Evolutionary conservation across 164 flowering plant species (phyloP).

Genomic region (Vitis labrusca): DNA sequence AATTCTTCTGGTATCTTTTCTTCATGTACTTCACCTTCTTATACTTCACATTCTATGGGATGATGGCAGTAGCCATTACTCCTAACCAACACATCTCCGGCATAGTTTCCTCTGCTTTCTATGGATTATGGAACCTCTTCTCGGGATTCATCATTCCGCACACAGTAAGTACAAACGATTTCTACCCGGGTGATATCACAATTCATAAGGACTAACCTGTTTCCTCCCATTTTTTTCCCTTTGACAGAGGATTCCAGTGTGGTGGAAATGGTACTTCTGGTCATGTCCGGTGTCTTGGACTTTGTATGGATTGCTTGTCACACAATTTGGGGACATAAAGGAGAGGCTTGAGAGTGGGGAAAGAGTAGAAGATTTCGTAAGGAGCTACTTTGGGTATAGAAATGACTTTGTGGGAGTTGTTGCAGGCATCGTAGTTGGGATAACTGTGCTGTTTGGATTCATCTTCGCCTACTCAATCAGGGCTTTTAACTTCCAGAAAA

Average conservation of each 20-base stretch:
- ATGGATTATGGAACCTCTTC: constrained; percentile 9
- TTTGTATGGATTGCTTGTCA: constrained; percentile 1
- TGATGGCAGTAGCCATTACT: constrained; percentile 12
- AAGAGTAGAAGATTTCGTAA: constrained; percentile 12
- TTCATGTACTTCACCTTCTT: too few relatives aligned
- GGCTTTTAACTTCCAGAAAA: constrained; percentile 36
- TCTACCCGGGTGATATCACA: too few relatives aligned
- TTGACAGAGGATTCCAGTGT: constrained; percentile 1
- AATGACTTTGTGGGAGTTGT: constrained; percentile 24
- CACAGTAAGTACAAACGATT: neutral
- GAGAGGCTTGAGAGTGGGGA: too few relatives aligned
- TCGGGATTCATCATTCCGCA: constrained; percentile 3
- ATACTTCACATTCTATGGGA: constrained; percentile 7
- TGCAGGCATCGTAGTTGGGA: constrained; percentile 13
- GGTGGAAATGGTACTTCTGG: constrained; percentile 12
- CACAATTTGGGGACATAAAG: constrained; percentile 2
- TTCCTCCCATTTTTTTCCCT: too few relatives aligned
- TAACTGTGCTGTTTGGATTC: constrained; percentile 15
- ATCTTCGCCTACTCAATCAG: constrained; percentile 25
- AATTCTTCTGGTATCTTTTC: too few relatives aligned
- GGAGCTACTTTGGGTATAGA: constrained; percentile 16
- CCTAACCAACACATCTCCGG: constrained; percentile 14
- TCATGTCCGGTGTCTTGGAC: neutral
- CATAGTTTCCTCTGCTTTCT: constrained; percentile 6
- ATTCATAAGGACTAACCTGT: too few relatives aligned